Evolutionary conservation across 2,329 filamentous ascomycete species (phyloP).

Genomic region (Talaromyces islandicus): DNA sequence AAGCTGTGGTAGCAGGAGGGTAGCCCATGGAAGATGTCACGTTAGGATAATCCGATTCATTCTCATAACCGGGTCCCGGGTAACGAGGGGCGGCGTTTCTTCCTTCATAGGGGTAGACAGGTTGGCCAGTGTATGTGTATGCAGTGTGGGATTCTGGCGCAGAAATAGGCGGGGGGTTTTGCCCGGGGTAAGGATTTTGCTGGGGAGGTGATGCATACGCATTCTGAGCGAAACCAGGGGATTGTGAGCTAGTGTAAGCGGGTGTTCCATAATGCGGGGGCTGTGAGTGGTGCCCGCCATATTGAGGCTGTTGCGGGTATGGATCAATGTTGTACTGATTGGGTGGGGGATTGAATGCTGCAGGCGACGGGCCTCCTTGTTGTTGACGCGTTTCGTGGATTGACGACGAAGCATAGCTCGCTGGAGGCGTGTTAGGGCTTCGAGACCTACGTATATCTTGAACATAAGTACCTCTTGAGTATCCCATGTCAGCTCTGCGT

Average conservation of each 20-base stretch:
- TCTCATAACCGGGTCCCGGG: conserved; percentile 36
- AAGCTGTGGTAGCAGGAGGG: conserved; percentile 31
- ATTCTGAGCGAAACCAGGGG: conserved; percentile 19
- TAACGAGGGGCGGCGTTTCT: conserved; percentile 37
- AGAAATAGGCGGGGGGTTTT: conserved; percentile 32
- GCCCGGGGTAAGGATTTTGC: conserved; percentile 15
- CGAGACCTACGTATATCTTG: conserved; percentile 31
- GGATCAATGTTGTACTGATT: conserved; percentile 28
- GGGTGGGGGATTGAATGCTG: conserved; percentile 29
- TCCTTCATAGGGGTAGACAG: conserved; percentile 32
- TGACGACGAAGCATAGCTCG: conserved; percentile 29
- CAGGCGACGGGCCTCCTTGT: conserved; percentile 31
- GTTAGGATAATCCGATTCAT: conserved; percentile 36
- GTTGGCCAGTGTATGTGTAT: conserved; percentile 30
- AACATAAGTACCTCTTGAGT: conserved; percentile 35
- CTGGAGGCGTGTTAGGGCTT: conserved; percentile 32
- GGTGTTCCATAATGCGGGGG: conserved; percentile 27
- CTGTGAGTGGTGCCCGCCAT: conserved; percentile 23
- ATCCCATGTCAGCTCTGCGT: conserved; percentile 34
- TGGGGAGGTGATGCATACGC: conserved; percentile 26
- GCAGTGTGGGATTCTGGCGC: conserved; percentile 29
- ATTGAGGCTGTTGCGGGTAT: conserved; percentile 26
- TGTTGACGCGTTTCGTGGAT: conserved; percentile 33
- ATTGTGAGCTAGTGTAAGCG: conserved; percentile 10
- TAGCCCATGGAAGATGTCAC: conserved; percentile 36